Evolutionary conservation across 2,329 filamentous ascomycete genomes (phyloP).

Genomic region (Alternaria longipes): DNA sequence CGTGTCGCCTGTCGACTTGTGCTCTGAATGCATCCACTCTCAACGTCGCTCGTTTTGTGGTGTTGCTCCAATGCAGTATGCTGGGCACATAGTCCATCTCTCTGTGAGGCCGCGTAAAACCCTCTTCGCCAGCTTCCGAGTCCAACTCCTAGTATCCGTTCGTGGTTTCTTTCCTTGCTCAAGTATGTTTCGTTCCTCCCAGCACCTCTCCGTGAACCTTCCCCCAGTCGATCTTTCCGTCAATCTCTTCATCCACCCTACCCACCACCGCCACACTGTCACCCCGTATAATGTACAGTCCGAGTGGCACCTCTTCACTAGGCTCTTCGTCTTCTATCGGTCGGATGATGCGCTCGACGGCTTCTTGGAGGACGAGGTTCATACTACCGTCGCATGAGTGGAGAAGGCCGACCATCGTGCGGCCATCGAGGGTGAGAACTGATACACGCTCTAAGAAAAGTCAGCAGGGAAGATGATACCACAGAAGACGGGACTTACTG

Average conservation of each 20-base stretch:
- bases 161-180: conserved; percentile 12
- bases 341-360: conserved; percentile 89
- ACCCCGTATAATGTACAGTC: conserved; percentile 89
- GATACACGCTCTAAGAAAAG: conserved; percentile 79
- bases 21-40: not conserved
- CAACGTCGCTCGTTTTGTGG: not conserved
- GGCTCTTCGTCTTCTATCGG: conserved; percentile 83
- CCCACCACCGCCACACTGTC: conserved; percentile 95
- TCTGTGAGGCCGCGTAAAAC: not conserved
- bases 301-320: conserved; percentile 81
- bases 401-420: conserved; percentile 78
- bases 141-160: not conserved
- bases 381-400: conserved; percentile 89
- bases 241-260: conserved; percentile 86
- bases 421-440: conserved; percentile 90
- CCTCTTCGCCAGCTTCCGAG: not conserved
- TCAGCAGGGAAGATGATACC: conserved; percentile 14
- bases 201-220: conserved; percentile 87
- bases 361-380: conserved; percentile 86
- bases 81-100: not conserved
- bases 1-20: not conserved
- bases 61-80: not conserved
- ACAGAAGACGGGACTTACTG: conserved; percentile 38
- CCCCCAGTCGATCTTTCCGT: conserved; percentile 90
- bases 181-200: conserved; percentile 79